Evolutionary conservation across 768 basidiomycete species (phyloP).

Genomic region (Hebeloma cylindrosporum): DNA sequence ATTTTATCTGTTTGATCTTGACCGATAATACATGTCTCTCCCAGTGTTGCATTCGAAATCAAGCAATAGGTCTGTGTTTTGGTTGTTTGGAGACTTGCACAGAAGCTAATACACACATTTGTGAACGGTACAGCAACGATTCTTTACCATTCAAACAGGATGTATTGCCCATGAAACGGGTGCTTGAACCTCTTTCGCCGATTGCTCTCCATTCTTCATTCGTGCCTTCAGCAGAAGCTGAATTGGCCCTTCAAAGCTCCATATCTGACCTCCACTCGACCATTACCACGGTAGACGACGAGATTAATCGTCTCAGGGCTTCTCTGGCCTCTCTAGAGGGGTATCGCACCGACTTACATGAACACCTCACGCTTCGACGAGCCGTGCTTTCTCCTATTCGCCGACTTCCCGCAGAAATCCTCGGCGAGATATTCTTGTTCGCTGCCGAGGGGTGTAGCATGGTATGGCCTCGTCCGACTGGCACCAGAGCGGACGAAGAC

Average conservation of each 20-base stretch:
- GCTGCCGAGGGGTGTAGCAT: constrained; percentile 13
- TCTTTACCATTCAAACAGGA: too few relatives aligned
- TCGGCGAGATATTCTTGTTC: constrained; percentile 25
- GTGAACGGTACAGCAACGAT: too few relatives aligned
- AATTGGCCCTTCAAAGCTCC: constrained; percentile 3
- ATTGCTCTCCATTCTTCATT: constrained; percentile 17
- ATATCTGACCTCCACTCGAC: constrained; percentile 11
- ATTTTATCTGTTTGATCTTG: too few relatives aligned
- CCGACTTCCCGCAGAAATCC: constrained; percentile 24
- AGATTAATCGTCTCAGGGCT: constrained; percentile 13
- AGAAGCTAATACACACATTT: too few relatives aligned
- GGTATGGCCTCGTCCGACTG: constrained; percentile 13
- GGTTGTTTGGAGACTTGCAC: too few relatives aligned
- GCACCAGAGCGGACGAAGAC: neutral
- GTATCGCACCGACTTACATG: constrained; percentile 9
- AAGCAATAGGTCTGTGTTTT: too few relatives aligned
- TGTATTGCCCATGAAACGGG: too few relatives aligned
- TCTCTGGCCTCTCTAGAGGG: constrained; percentile 14
- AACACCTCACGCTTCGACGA: constrained; percentile 11
- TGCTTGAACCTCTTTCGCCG: neutral
- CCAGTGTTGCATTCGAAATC: too few relatives aligned
- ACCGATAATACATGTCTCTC: too few relatives aligned
- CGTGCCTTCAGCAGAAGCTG: constrained; percentile 18
- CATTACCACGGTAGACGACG: constrained; percentile 12
- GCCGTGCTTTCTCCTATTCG: constrained; percentile 23